These are phyloP conservation scores for Ascochyta lentis DNA, from an alignment of 2,329 filamentous ascomycete species.

Conservation along the genomic window DNA sequence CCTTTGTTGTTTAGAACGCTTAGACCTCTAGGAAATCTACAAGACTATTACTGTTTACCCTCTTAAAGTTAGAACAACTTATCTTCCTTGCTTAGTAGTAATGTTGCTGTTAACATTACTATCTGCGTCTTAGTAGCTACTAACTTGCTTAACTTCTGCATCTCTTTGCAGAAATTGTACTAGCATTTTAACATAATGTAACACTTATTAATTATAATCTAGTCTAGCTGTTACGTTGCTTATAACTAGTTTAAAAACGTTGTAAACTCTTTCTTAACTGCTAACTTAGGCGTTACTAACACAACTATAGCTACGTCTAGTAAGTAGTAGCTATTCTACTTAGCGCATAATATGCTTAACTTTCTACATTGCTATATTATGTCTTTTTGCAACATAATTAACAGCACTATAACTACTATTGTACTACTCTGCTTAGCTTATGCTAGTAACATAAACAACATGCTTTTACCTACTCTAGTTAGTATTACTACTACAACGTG, in stretches of 20 bases:
- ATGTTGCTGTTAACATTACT: conserved; percentile 29
- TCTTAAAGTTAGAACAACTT: conserved; percentile 17
- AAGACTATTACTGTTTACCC: no score
- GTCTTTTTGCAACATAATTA: conserved; percentile 28
- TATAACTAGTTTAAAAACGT: conserved; percentile 27
- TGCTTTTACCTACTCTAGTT: conserved; percentile 34
- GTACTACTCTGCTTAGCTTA: conserved; percentile 19
- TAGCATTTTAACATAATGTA: conserved; percentile 28
- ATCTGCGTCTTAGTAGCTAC: conserved; percentile 25
- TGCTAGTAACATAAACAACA: conserved; percentile 38
- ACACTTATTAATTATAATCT: conserved; percentile 29
- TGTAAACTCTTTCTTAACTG: conserved; percentile 26
- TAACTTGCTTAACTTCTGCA: conserved; percentile 25
- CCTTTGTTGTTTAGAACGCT: no score
- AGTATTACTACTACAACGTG: conserved; percentile 28
- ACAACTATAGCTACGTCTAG: conserved; percentile 24
- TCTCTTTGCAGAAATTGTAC: conserved; percentile 18
- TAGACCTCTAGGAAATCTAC: no score
- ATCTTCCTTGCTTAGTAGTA: conserved; percentile 25
- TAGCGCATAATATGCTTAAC: conserved; percentile 3
- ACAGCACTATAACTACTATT: conserved; percentile 32
- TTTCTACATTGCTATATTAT: conserved; percentile 24
- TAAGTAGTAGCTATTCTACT: conserved; percentile 25
- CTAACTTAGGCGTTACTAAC: conserved; percentile 33
- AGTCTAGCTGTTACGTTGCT: conserved; percentile 23